Conservation (phyloP, 2,329 filamentous ascomycete genomes). For the Geosmithia putterillii region DNA sequence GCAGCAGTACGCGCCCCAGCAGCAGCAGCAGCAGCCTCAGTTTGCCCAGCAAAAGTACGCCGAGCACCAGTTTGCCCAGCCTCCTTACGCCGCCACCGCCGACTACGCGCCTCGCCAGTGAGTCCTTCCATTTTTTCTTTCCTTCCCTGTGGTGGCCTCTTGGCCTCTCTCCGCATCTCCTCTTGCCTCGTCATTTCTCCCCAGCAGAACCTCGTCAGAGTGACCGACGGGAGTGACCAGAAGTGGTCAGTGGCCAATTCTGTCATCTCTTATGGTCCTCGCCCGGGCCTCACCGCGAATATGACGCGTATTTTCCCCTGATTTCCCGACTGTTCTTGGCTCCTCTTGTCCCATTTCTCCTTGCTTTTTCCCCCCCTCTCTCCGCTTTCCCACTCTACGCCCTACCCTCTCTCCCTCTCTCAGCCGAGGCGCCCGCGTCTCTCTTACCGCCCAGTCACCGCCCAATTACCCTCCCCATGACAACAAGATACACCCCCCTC, state of each 20-base stretch:
- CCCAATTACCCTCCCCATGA: background rate
- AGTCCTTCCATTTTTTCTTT: conserved; percentile 1
- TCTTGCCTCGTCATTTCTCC: background rate
- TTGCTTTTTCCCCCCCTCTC: background rate
- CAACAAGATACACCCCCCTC: background rate
- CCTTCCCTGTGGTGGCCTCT: background rate
- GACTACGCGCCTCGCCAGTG: conserved; percentile 2
- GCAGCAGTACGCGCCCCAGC: conserved; percentile 3
- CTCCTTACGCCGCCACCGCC: conserved; percentile 2
- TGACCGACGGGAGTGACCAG: no score
- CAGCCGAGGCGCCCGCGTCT: background rate
- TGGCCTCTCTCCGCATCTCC: background rate
- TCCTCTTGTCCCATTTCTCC: background rate
- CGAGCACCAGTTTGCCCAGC: conserved; percentile 35
- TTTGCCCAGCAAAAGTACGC: background rate
- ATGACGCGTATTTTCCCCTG: background rate
- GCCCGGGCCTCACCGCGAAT: background rate
- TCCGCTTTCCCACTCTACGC: conserved; percentile 1
- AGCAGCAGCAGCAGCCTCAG: background rate
- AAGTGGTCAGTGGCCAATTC: no score
- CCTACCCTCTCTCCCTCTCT: background rate
- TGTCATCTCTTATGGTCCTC: background rate
- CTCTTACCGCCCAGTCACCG: background rate
- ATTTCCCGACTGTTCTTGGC: background rate
- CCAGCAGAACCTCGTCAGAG: no score